phyloP scores from a whole-genome alignment of 1,284 basidiomycete species.

The Austroboletus sp. region DNA sequence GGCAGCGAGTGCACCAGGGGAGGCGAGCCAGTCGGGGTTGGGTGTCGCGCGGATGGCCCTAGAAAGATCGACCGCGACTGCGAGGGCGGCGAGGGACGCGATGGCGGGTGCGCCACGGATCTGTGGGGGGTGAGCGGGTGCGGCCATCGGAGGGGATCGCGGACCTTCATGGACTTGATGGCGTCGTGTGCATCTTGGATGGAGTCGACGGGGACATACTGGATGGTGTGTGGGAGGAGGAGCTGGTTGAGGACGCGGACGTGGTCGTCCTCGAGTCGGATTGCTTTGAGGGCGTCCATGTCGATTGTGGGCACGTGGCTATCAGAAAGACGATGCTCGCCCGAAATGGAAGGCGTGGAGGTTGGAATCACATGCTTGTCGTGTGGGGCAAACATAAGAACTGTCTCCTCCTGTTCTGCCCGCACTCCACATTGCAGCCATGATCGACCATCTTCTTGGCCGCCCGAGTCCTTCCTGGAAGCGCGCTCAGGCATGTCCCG shows the following conservation, averaged over 20 bases:
- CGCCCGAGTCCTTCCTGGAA: constrained; percentile 72
- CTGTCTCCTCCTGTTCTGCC: constrained; percentile 6
- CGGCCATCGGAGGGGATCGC: constrained; percentile 22
- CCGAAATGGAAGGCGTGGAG: constrained; percentile 16
- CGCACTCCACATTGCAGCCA: constrained; percentile 25
- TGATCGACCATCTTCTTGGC: constrained; percentile 82
- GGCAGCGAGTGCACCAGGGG: constrained; percentile 42
- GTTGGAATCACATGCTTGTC: constrained; percentile 36
- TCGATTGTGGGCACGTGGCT: constrained; percentile 9
- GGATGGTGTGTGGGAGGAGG: constrained; percentile 71
- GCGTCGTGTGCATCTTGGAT: constrained; percentile 82
- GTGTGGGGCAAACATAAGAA: background rate
- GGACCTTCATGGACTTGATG: constrained; percentile 86
- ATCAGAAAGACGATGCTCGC: constrained; percentile 5
- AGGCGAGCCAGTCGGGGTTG: constrained; percentile 45
- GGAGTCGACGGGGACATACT: constrained; percentile 64
- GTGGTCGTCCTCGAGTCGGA: constrained; percentile 52
- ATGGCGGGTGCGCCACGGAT: constrained; percentile 93
- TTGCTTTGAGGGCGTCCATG: constrained; percentile 47
- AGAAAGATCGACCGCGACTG: constrained; percentile 60
- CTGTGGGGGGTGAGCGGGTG: constrained; percentile 36
- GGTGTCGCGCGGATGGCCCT: constrained; percentile 41
- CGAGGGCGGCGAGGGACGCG: constrained; percentile 79
- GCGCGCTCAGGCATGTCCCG: constrained; percentile 54
- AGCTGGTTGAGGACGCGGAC: constrained; percentile 85